Conservation (phyloP, 2,329 filamentous ascomycete genomes). For the Penicillium sp. region DNA sequence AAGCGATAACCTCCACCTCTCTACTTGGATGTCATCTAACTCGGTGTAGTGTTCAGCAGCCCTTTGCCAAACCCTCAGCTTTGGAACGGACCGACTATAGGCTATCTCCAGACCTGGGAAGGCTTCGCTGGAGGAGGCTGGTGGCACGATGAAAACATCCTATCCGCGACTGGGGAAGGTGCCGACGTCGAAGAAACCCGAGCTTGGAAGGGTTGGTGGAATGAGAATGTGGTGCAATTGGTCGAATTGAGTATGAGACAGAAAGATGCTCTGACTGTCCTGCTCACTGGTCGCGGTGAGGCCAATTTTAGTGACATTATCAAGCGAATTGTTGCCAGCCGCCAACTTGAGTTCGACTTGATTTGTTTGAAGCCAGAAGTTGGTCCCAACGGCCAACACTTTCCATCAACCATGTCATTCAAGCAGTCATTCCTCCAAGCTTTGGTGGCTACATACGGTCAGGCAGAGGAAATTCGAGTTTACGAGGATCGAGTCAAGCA, state of each 20-base stretch:
- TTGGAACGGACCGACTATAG: constrained; percentile 77
- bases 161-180: constrained; percentile 81
- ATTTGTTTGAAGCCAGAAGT: constrained; percentile 80
- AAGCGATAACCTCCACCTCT: constrained; percentile 29
- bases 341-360: constrained; percentile 81
- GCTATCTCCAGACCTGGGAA: constrained; percentile 70
- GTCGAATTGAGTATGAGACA: constrained; percentile 78
- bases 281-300: constrained; percentile 84
- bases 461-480: constrained; percentile 73
- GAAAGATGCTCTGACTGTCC: constrained; percentile 76
- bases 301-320: constrained; percentile 72
- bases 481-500: constrained; percentile 63
- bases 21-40: not conserved
- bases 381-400: constrained; percentile 73
- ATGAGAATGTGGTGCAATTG: constrained; percentile 78
- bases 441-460: constrained; percentile 78
- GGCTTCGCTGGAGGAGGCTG: constrained; percentile 80
- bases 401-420: constrained; percentile 81
- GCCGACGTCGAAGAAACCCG: constrained; percentile 74
- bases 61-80: constrained; percentile 84
- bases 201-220: constrained; percentile 95
- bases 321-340: constrained; percentile 73
- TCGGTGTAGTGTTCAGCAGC: constrained; percentile 71
- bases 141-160: constrained; percentile 91
- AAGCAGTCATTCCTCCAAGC: constrained; percentile 81